phyloP scores from a whole-genome alignment of 305 asterid species.

The Fraxinus velutina region DNA sequence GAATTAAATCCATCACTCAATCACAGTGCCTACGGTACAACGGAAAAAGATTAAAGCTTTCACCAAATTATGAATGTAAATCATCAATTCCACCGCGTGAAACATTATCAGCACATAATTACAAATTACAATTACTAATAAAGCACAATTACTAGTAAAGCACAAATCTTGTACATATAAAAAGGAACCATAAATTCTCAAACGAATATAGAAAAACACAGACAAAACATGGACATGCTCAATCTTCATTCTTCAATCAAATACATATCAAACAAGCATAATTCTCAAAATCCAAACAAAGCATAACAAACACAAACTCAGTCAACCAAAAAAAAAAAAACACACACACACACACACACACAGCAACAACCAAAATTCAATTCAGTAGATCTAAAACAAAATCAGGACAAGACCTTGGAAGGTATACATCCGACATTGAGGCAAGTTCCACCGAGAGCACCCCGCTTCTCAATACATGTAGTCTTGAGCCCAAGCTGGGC shows the following conservation, averaged over 20 bases:
- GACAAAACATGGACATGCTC: not conserved
- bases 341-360: not conserved
- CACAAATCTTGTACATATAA: not conserved
- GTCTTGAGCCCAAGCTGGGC: slow-evolving; percentile 53
- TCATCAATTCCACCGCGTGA: not conserved
- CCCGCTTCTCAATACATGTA: slow-evolving; percentile 47
- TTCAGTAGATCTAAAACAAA: not conserved
- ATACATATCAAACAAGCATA: not conserved
- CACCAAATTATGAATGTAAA: not conserved
- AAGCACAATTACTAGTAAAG: not conserved
- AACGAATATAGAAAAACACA: not conserved
- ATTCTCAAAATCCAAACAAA: not conserved
- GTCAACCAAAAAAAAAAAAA: too few relatives aligned
- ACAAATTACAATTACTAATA: not conserved
- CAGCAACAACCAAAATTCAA: not conserved
- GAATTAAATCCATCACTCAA: not conserved
- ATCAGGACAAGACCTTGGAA: slow-evolving; percentile 34
- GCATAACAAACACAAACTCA: not conserved
- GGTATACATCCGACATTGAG: slow-evolving; percentile 60
- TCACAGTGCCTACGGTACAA: not conserved
- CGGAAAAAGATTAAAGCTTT: not conserved
- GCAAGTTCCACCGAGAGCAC: slow-evolving; percentile 53
- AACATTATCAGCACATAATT: not conserved
- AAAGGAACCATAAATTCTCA: not conserved
- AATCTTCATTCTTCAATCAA: not conserved